phyloP scores from a whole-genome alignment of 1,284 basidiomycete species.

The Porodaedalea pini region DNA sequence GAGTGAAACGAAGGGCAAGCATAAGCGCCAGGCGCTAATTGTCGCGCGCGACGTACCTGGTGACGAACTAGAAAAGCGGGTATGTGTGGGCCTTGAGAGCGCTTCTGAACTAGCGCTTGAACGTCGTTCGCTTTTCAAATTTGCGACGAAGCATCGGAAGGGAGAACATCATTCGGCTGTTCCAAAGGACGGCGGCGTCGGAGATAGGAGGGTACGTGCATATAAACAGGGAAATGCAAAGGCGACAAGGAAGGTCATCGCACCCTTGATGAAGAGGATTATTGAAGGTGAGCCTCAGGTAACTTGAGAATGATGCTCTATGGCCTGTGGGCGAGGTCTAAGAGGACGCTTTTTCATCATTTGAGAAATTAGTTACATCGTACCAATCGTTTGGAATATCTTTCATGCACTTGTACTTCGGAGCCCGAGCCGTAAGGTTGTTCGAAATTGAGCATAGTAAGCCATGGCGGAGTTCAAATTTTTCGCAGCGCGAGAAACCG shows the following conservation, averaged over 20 bases:
- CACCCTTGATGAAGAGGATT: slow-evolving; percentile 64
- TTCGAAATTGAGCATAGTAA: no score
- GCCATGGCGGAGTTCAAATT: no score
- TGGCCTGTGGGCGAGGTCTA: neutral
- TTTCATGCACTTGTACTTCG: no score
- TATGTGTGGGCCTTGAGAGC: slow-evolving; percentile 9
- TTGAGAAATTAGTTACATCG: no score
- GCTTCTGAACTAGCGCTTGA: slow-evolving; percentile 14
- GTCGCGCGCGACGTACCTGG: slow-evolving; percentile 24
- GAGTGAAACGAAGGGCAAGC: neutral
- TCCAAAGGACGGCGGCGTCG: slow-evolving; percentile 21
- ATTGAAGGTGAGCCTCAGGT: slow-evolving; percentile 23
- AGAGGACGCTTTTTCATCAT: neutral
- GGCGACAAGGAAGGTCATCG: slow-evolving; percentile 77
- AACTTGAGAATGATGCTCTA: neutral
- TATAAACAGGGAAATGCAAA: slow-evolving; percentile 77
- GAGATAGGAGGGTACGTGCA: slow-evolving; percentile 20
- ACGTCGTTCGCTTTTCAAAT: slow-evolving; percentile 27
- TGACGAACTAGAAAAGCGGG: slow-evolving; percentile 20
- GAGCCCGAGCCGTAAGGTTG: no score
- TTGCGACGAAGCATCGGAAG: slow-evolving; percentile 17
- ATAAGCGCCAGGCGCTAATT: slow-evolving; percentile 56
- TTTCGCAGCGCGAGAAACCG: no score
- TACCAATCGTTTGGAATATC: no score
- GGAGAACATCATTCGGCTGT: neutral